A percentile compares a stretch with the other conserved stretches of the same genome.
Conservation (phyloP, 352 stramenopile genomes). For the Phytophthora meadii region DNA sequence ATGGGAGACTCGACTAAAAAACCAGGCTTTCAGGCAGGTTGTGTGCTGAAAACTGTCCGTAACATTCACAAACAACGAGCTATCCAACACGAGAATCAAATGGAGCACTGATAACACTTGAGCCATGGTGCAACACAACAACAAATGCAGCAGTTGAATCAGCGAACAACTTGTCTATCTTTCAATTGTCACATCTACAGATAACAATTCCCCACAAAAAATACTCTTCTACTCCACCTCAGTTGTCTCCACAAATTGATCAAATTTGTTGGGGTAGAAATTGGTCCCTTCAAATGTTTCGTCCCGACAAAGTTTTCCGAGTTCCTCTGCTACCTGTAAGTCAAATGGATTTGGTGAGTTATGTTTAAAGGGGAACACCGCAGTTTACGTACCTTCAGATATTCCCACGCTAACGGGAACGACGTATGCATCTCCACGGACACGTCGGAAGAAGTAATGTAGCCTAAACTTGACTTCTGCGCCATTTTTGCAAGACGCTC, state of each 20-base stretch:
- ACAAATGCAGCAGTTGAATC: slow-evolving; percentile 16
- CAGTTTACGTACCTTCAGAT: slow-evolving; percentile 82
- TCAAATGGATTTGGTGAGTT: slow-evolving; percentile 7
- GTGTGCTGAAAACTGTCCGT: slow-evolving; percentile 43
- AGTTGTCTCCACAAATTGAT: slow-evolving; percentile 45
- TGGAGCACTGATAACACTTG: slow-evolving; percentile 22
- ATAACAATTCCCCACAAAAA: slow-evolving; percentile 11
- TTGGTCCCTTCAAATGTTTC: slow-evolving; percentile 95
- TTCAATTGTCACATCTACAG: slow-evolving; percentile 19
- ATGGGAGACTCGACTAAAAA: slow-evolving; percentile 31
- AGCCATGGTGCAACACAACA: neutral
- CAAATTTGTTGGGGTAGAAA: slow-evolving; percentile 96
- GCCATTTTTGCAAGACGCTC: slow-evolving; percentile 80
- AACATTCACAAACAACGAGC: slow-evolving; percentile 35
- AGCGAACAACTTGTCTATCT: slow-evolving; percentile 21
- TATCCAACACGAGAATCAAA: slow-evolving; percentile 39
- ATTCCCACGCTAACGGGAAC: slow-evolving; percentile 95
- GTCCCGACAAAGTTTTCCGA: slow-evolving; percentile 95
- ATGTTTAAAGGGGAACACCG: neutral
- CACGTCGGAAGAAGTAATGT: slow-evolving; percentile 92
- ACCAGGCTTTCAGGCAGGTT: slow-evolving; percentile 37
- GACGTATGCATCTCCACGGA: slow-evolving; percentile 93
- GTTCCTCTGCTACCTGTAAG: slow-evolving; percentile 90
- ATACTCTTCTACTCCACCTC: slow-evolving; percentile 23
- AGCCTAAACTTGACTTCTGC: slow-evolving; percentile 70